Conservation (phyloP, 2,329 filamentous ascomycete genomes). For the Penicillium sp. region DNA sequence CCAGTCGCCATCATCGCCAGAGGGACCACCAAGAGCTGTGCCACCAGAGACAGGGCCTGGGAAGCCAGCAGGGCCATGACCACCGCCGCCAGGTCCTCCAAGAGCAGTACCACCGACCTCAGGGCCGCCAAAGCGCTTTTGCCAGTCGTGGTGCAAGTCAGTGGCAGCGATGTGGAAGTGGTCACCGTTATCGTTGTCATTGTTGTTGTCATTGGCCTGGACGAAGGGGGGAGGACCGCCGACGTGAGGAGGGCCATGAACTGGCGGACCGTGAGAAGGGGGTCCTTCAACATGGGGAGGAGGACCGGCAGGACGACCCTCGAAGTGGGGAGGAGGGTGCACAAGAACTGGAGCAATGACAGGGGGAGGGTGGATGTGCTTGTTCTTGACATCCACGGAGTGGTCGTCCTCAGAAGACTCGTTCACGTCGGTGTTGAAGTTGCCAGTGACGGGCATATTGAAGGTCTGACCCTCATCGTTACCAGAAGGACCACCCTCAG, state of each 20-base stretch:
- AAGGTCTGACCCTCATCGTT: slow-evolving; percentile 28
- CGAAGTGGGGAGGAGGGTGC: slow-evolving; percentile 5
- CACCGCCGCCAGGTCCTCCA: slow-evolving; percentile 20
- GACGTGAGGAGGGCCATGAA: not conserved
- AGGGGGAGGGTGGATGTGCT: slow-evolving; percentile 15
- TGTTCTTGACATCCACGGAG: slow-evolving; percentile 23
- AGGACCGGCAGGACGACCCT: not conserved
- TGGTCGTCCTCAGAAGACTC: slow-evolving; percentile 26
- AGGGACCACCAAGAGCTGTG: slow-evolving; percentile 23
- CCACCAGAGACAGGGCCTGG: slow-evolving; percentile 11
- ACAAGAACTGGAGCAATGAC: not conserved
- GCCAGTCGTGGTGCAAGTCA: not conserved
- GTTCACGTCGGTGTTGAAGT: slow-evolving; percentile 21
- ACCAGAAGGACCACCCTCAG: slow-evolving; percentile 25
- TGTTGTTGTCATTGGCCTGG: not conserved
- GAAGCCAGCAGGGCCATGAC: slow-evolving; percentile 1
- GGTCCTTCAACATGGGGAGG: not conserved
- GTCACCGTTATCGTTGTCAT: slow-evolving; percentile 1
- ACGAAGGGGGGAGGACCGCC: slow-evolving; percentile 2
- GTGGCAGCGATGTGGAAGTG: slow-evolving; percentile 11
- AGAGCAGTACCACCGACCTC: slow-evolving; percentile 21
- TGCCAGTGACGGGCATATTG: slow-evolving; percentile 25
- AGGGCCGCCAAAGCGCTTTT: slow-evolving; percentile 13
- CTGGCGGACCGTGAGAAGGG: not conserved
- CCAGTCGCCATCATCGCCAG: slow-evolving; percentile 19